A percentile compares a stretch with the other conserved stretches of the same genome.
phyloP scores from a whole-genome alignment of 2,329 filamentous ascomycete species.

The Elsinoe ampelina region DNA sequence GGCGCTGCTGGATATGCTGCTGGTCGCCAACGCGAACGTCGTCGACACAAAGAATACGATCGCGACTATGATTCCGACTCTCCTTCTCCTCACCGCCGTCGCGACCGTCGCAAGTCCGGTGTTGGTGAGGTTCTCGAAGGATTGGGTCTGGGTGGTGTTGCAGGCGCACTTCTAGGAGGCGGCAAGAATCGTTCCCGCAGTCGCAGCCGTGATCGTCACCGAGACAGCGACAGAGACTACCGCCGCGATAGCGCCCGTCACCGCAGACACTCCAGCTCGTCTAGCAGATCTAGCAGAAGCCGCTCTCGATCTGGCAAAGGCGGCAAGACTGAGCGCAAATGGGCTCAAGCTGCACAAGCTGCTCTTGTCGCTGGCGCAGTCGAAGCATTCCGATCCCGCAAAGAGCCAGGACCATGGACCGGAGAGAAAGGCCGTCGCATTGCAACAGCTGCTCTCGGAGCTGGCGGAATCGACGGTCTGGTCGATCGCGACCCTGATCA shows the following conservation, averaged over 20 bases:
- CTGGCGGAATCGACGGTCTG: conserved; percentile 75
- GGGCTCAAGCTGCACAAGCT: conserved; percentile 75
- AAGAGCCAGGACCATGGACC: conserved; percentile 80
- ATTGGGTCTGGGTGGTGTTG: conserved; percentile 48
- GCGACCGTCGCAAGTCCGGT: conserved; percentile 45
- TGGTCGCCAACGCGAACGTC: conserved; percentile 23
- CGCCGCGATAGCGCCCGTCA: conserved; percentile 41
- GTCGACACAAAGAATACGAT: conserved; percentile 37
- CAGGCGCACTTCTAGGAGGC: conserved; percentile 41
- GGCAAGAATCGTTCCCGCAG: conserved; percentile 55
- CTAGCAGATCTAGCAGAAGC: conserved; percentile 45
- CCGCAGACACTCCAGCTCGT: conserved; percentile 29
- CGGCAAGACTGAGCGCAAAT: conserved; percentile 47
- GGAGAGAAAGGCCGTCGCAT: conserved; percentile 88
- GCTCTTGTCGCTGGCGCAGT: conserved; percentile 82
- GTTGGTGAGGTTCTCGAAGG: conserved; percentile 54
- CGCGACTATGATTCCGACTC: conserved; percentile 36
- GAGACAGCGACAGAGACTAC: conserved; percentile 40
- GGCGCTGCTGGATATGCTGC: conserved; percentile 31
- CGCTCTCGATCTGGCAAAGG: conserved; percentile 38
- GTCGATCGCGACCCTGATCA: conserved; percentile 59
- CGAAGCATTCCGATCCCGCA: conserved; percentile 83
- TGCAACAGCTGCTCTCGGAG: conserved; percentile 74
- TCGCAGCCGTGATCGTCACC: conserved; percentile 48
- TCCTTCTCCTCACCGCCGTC: conserved; percentile 31